Conservation (phyloP, 2,329 filamentous ascomycete genomes). For the Fusarium continuum region DNA sequence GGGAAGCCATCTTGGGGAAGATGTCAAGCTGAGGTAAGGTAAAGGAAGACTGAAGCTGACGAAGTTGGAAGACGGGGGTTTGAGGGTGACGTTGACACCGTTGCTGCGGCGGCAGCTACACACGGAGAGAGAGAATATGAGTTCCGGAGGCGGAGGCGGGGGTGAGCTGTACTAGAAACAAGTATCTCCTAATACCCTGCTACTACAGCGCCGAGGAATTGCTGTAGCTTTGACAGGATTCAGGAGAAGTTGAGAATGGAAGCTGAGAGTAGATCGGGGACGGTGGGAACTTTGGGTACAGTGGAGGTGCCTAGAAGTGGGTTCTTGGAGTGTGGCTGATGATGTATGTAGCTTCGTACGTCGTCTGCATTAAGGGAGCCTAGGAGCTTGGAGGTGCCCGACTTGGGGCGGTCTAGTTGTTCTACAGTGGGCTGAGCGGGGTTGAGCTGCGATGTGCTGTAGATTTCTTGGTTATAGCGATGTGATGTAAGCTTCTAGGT, state of each 20-base stretch:
- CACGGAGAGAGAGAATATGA: constrained; percentile 26
- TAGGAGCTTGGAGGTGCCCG: constrained; percentile 29
- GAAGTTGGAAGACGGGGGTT: constrained; percentile 33
- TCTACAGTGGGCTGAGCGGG: constrained; percentile 22
- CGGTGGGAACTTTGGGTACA: constrained; percentile 22
- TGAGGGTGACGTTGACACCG: constrained; percentile 44
- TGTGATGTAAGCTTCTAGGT: constrained; percentile 3
- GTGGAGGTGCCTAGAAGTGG: constrained; percentile 13
- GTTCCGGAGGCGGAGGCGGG: constrained; percentile 30
- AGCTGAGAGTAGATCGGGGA: constrained; percentile 20
- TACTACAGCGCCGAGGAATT: constrained; percentile 19
- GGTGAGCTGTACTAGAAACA: background rate
- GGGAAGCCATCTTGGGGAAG: constrained; percentile 71
- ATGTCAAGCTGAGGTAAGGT: constrained; percentile 23
- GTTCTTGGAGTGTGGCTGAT: constrained; percentile 40
- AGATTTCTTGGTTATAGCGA: constrained; percentile 13
- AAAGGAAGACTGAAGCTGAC: constrained; percentile 36
- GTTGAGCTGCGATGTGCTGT: constrained; percentile 17
- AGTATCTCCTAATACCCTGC: constrained; percentile 13
- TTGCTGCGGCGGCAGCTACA: constrained; percentile 45
- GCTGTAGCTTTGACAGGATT: constrained; percentile 21
- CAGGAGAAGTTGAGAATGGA: constrained; percentile 26
- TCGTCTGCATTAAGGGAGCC: constrained; percentile 16
- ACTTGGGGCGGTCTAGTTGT: constrained; percentile 28
- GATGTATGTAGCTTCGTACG: constrained; percentile 39